phyloP scores from a whole-genome alignment of 805 yeast species.

The Sugiyamaella lignohabitans region DNA sequence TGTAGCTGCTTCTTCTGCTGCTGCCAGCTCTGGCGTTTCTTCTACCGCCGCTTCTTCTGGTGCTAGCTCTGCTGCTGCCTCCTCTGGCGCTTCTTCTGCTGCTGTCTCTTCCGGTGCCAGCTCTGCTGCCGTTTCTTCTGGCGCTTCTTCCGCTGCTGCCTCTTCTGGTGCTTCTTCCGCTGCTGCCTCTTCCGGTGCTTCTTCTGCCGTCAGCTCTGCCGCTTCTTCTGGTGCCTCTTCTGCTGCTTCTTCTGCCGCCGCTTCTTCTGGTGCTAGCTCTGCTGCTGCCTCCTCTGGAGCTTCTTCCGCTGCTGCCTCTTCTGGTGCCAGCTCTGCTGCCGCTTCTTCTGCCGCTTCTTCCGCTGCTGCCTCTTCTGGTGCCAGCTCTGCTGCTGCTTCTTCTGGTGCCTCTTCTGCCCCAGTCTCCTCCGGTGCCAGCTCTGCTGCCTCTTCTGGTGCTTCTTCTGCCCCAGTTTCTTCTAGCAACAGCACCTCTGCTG shows the following conservation, averaged over 20 bases:
- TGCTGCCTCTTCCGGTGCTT: background rate
- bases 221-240: background rate
- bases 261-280: background rate
- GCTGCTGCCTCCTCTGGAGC: background rate
- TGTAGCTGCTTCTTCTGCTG: conserved; percentile 5
- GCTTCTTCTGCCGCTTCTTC: background rate
- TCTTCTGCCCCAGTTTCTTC: conserved; percentile 6
- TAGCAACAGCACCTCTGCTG: conserved; percentile 5
- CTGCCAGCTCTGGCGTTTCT: conserved; percentile 3
- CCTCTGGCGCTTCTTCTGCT: conserved; percentile 6
- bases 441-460: conserved; percentile 4
- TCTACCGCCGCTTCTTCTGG: background rate
- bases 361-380: background rate
- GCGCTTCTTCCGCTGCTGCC: conserved; percentile 1
- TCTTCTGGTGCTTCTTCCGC: conserved; percentile 1
- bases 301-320: background rate
- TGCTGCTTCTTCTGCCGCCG: background rate
- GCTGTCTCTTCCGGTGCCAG: conserved; percentile 7
- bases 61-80: conserved; percentile 2
- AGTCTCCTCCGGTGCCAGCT: conserved; percentile 1
- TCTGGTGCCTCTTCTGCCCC: conserved; percentile 78
- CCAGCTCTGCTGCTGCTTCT: conserved; percentile 2
- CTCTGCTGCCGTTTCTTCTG: conserved; percentile 3
- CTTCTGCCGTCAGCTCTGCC: background rate
- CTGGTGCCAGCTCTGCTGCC: background rate